These are phyloP conservation scores for Chlamydomonas reinhardtii DNA, from an alignment of 163 green algal genomes.

Conservation along the genomic window DNA sequence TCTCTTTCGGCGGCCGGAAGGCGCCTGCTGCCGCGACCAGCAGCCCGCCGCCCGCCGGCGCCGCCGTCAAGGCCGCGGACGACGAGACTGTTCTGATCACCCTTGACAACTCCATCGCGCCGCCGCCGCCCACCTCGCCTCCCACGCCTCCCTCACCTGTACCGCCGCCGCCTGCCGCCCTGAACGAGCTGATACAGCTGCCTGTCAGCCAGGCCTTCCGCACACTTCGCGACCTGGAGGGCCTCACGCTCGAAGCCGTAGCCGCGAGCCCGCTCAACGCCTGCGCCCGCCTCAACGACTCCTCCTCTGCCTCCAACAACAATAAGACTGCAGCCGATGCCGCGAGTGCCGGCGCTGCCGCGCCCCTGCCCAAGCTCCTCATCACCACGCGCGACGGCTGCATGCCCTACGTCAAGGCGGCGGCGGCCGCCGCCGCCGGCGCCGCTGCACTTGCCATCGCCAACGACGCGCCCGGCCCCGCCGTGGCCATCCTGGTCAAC, in stretches of 20 bases:
- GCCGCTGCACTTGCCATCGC: neutral
- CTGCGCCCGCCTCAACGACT: conserved; percentile 2
- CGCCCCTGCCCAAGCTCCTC: conserved; percentile 1
- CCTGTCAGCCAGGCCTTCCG: neutral
- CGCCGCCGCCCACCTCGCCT: neutral
- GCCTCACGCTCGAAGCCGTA: neutral
- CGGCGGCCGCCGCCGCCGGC: conserved; percentile 1
- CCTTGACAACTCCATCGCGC: no score
- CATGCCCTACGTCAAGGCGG: conserved; percentile 1
- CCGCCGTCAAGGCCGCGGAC: neutral
- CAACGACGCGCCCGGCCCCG: conserved; percentile 54
- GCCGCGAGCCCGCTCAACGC: neutral
- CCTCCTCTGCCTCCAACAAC: no score
- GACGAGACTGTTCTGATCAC: neutral
- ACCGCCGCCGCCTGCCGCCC: no score
- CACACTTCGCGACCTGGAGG: conserved; percentile 4
- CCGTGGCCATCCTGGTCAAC: conserved; percentile 58
- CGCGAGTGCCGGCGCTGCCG: no score
- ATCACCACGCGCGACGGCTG: neutral
- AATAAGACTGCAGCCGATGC: no score
- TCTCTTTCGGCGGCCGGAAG: neutral
- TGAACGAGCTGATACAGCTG: neutral
- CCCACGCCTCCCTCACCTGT: no score
- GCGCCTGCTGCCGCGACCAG: no score
- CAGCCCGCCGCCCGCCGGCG: no score